A percentile compares a stretch with the other conserved stretches of the same genome.
These are phyloP conservation scores for Claviceps sp. DNA, from an alignment of 2,329 filamentous ascomycete genomes.

Conservation along the genomic window DNA sequence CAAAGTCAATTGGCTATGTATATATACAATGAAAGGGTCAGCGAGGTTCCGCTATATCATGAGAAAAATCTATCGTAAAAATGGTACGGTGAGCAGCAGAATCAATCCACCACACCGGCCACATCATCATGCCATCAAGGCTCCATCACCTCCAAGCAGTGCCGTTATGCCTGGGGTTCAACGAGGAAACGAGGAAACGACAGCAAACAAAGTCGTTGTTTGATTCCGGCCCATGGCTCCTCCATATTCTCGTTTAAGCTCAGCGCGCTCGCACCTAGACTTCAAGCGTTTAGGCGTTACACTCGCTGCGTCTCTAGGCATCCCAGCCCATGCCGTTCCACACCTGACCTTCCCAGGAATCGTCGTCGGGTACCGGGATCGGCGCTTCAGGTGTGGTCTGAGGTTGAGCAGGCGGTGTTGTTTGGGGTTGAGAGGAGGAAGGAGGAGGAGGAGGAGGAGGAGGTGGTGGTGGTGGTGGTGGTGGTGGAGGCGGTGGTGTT, in stretches of 20 bases:
- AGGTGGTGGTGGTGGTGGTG: neutral
- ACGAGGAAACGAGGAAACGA: neutral
- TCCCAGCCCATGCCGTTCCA: conserved; percentile 4
- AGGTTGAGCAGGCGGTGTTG: neutral
- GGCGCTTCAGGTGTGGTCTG: neutral
- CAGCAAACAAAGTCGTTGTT: neutral
- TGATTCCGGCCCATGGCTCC: neutral
- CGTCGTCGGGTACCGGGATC: neutral
- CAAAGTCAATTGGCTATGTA: neutral
- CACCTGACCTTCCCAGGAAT: conserved; percentile 3
- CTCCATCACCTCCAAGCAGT: conserved; percentile 1
- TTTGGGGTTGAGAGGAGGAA: neutral
- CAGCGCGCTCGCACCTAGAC: neutral
- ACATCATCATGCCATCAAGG: neutral
- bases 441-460: neutral
- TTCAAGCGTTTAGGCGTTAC: neutral
- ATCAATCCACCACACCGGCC: neutral
- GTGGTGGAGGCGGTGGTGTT: neutral
- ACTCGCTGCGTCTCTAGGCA: neutral
- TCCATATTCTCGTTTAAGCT: neutral
- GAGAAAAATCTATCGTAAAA: neutral
- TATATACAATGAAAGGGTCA: conserved; percentile 2
- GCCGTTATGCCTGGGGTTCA: conserved; percentile 1
- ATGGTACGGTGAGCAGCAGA: neutral
- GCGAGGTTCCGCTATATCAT: neutral